phyloP scores from a whole-genome alignment of 805 yeast species.

The Aciculoconidium aculeatum region DNA sequence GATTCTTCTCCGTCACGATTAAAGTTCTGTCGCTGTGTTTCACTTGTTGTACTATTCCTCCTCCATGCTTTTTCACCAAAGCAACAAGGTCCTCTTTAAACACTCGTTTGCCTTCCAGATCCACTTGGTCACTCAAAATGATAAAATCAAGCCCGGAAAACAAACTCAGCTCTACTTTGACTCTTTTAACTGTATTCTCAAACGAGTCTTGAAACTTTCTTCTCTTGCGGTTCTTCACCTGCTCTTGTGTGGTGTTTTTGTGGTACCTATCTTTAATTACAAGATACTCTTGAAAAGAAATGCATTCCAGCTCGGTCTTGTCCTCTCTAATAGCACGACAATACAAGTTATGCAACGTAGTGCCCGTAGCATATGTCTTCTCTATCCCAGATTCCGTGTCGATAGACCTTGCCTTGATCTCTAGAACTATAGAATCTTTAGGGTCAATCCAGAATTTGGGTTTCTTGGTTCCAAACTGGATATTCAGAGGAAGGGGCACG shows the following conservation, averaged over 20 bases:
- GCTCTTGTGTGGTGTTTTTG: slow-evolving; percentile 19
- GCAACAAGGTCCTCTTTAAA: slow-evolving; percentile 29
- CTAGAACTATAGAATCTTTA: slow-evolving; percentile 67
- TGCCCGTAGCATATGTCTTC: slow-evolving; percentile 51
- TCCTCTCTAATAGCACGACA: slow-evolving; percentile 65
- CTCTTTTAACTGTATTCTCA: slow-evolving; percentile 6
- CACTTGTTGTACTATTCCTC: slow-evolving; percentile 25
- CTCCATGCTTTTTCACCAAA: slow-evolving; percentile 46
- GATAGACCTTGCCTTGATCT: slow-evolving; percentile 75
- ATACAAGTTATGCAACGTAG: slow-evolving; percentile 73
- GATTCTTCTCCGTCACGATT: slow-evolving; percentile 20
- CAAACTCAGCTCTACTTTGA: slow-evolving; percentile 20
- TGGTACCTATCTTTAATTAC: slow-evolving; percentile 27
- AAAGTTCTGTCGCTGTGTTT: slow-evolving; percentile 11
- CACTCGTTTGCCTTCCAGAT: slow-evolving; percentile 20
- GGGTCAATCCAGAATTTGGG: slow-evolving; percentile 84
- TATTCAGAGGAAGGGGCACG: slow-evolving; percentile 34
- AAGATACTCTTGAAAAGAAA: slow-evolving; percentile 50
- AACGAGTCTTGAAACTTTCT: slow-evolving; percentile 15
- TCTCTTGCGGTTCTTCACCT: slow-evolving; percentile 21
- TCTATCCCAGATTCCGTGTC: slow-evolving; percentile 33
- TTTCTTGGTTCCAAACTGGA: slow-evolving; percentile 51
- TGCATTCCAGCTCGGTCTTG: slow-evolving; percentile 51
- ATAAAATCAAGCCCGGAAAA: slow-evolving; percentile 45
- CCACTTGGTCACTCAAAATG: slow-evolving; percentile 47